phyloP scores from a whole-genome alignment of 257 asterid genomes.

The Catharanthus roseus region DNA sequence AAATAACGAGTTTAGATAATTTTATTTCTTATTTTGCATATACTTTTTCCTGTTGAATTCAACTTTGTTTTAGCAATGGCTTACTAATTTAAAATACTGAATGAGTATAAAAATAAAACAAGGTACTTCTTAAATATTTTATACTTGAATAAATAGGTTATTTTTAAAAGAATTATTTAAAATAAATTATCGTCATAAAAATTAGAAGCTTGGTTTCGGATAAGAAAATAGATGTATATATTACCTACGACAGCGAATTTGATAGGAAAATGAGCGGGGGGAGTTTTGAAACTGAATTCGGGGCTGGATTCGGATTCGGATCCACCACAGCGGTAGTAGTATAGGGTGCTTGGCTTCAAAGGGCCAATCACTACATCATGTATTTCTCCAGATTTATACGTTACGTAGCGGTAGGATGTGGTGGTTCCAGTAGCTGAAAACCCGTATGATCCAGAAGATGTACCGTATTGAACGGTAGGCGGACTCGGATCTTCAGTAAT shows the following conservation, averaged over 20 bases:
- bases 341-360: slow-evolving; percentile 42
- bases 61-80: too few species aligned
- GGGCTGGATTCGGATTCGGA: slow-evolving; percentile 27
- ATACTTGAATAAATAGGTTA: too few species aligned
- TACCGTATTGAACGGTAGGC: slow-evolving; percentile 48
- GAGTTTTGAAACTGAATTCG: slow-evolving; percentile 52
- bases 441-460: slow-evolving; percentile 36
- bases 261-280: slow-evolving; percentile 50
- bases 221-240: background rate
- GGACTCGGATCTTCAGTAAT: slow-evolving; percentile 32
- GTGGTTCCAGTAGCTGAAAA: slow-evolving; percentile 45
- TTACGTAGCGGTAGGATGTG: slow-evolving; percentile 28
- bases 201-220: too few species aligned
- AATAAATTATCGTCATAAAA: too few species aligned
- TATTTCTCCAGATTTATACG: slow-evolving; percentile 51
- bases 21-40: too few species aligned
- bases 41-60: too few species aligned
- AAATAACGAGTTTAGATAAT: too few species aligned
- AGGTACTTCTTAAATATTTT: too few species aligned
- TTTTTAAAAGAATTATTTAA: too few species aligned
- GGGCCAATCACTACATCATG: slow-evolving; percentile 73
- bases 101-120: too few species aligned
- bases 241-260: slow-evolving; percentile 56
- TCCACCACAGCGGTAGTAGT: slow-evolving; percentile 55
- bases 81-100: too few species aligned